These are phyloP conservation scores for Cerioporus squamosus DNA, from an alignment of 1,284 basidiomycete genomes.

Conservation along the genomic window DNA sequence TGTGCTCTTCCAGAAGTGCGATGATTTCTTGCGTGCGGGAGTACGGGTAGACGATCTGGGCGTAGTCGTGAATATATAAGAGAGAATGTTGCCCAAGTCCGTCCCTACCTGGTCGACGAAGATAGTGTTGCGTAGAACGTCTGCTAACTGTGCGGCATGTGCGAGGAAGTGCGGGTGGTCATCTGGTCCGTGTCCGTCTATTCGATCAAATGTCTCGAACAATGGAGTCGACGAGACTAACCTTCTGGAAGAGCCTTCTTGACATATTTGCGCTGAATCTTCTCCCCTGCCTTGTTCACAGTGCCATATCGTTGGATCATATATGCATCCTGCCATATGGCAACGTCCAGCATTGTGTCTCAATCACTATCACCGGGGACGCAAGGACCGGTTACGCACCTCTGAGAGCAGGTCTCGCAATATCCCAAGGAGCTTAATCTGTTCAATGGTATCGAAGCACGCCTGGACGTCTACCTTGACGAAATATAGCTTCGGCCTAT, in stretches of 20 bases:
- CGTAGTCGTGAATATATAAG: neutral
- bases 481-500: slow-evolving; percentile 87
- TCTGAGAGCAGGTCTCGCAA: slow-evolving; percentile 75
- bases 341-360: too few relatives aligned
- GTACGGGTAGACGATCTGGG: slow-evolving; percentile 61
- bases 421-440: slow-evolving; percentile 83
- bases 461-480: slow-evolving; percentile 96
- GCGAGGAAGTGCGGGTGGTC: slow-evolving; percentile 76
- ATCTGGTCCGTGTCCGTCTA: slow-evolving; percentile 41
- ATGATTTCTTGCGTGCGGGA: slow-evolving; percentile 67
- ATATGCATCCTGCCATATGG: slow-evolving; percentile 56
- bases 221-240: slow-evolving; percentile 29
- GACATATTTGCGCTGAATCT: slow-evolving; percentile 57
- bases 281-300: slow-evolving; percentile 53
- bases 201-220: neutral
- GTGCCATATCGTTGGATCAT: slow-evolving; percentile 70
- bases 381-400: slow-evolving; percentile 52
- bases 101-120: slow-evolving; percentile 80
- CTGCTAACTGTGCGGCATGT: slow-evolving; percentile 70
- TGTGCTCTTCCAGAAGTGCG: slow-evolving; percentile 84
- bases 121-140: slow-evolving; percentile 73
- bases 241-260: slow-evolving; percentile 73
- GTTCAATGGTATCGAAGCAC: slow-evolving; percentile 97
- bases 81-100: neutral
- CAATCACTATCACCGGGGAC: too few relatives aligned